Base-by-base conservation (phyloP, 768 basidiomycete genomes). In the Lenzites betulinus region DNA sequence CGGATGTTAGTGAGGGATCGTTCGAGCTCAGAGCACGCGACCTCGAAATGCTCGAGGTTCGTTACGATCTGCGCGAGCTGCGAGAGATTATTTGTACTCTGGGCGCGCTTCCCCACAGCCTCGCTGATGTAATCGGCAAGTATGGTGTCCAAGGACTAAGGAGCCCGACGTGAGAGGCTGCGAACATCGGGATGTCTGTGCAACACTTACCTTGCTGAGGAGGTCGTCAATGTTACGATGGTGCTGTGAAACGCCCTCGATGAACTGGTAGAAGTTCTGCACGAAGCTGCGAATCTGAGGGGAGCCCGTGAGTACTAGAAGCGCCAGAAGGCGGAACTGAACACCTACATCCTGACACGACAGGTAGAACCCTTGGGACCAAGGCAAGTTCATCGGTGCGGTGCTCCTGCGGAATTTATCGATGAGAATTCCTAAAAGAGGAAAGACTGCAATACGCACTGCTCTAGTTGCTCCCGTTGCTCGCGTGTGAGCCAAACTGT, bases 331-430 rank as follows among this genome's bases (percentile, higher is more conserved):
- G 30, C 30, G 11, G 30, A 11, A 33, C 30, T 25, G 25, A 38
- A 20, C 35, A 61, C 79, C 28, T 71, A 92, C 92, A 69, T 92
- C 86, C 78, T 92, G 90, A 71, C 96, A 98, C 68, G 93, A 96
- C n/a, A 91, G 78, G 66, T 94, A 92, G 74, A 98, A 98, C 1
- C 92, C 90, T 71, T 92, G 89, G 0, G 96, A 98, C 92, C 96
- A 99, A 1, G 97, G 95, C 41, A 99, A 79, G 26, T 80, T 78
- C 58, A 88, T 77, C 5, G 95, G 93, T 54, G 88, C 75, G 8
- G 81, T 66, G 54, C 77, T 79, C 68, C 93, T 93, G 39, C 4
- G 23, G 28, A 7, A 7, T 7, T 15, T 7, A 23, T 56, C 44
- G 51, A 28, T 22, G 49, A 12, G 33, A 54, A 11, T 7, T 44